phyloP scores from a whole-genome alignment of 805 yeast species.

The Zygosaccharomyces kombuchaensis region DNA sequence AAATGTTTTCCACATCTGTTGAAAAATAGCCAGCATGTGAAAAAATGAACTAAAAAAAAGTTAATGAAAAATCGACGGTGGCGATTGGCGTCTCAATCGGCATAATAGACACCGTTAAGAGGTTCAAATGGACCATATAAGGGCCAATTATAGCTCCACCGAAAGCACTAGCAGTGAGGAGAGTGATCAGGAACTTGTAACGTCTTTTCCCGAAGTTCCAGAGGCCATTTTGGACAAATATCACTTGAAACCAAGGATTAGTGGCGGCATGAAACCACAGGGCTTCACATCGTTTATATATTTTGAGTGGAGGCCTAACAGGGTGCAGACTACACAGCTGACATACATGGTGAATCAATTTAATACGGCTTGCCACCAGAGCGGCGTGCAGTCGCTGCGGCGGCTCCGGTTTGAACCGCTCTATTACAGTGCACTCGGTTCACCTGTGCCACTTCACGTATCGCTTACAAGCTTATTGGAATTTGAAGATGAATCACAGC shows the following conservation, averaged over 20 bases:
- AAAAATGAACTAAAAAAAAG: not conserved
- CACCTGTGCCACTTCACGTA: slow-evolving; percentile 29
- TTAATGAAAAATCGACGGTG: not conserved
- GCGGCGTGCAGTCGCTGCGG: not conserved
- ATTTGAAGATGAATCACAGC: slow-evolving; percentile 10
- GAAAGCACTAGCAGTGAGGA: slow-evolving; percentile 18
- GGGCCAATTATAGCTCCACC: slow-evolving; percentile 14
- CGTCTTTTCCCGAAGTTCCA: slow-evolving; percentile 21
- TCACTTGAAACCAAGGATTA: slow-evolving; percentile 19
- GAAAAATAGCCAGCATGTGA: not conserved
- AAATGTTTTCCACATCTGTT: not conserved
- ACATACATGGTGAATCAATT: slow-evolving; percentile 10
- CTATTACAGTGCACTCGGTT: slow-evolving; percentile 23
- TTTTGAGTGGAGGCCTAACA: slow-evolving; percentile 25
- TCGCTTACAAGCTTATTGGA: slow-evolving; percentile 20
- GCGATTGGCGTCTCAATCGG: not conserved
- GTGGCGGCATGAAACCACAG: slow-evolving; percentile 9
- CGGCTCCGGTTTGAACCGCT: slow-evolving; percentile 22
- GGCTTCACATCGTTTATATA: slow-evolving; percentile 20
- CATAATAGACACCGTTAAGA: not conserved
- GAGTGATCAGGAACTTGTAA: slow-evolving; percentile 5
- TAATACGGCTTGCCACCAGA: slow-evolving; percentile 7
- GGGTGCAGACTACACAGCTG: slow-evolving; percentile 16
- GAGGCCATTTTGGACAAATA: slow-evolving; percentile 22
- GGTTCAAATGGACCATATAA: slow-evolving; percentile 18